Percentiles rank a stretch among this genome's conserved stretches.
These are phyloP conservation scores for Yarrowia galli DNA, from an alignment of 1,139 yeast genomes.

Conservation along the genomic window DNA sequence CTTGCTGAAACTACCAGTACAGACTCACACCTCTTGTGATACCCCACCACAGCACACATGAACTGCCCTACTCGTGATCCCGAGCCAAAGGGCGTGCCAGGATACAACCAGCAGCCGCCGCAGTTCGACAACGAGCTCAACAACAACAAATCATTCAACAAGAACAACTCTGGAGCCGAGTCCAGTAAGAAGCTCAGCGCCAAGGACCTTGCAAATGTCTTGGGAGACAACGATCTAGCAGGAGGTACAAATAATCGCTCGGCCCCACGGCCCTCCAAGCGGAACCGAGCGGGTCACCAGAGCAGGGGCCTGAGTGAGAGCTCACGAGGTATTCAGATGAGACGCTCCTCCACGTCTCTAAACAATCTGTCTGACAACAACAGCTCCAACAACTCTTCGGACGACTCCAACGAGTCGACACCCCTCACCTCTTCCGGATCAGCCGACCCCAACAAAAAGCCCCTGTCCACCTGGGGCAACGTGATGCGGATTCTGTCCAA, in stretches of 20 bases:
- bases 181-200: slow-evolving; percentile 26
- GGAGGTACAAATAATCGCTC: slow-evolving; percentile 14
- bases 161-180: slow-evolving; percentile 11
- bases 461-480: slow-evolving; percentile 33
- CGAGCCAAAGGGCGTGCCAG: slow-evolving; percentile 38
- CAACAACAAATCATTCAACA: slow-evolving; percentile 33
- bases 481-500: slow-evolving; percentile 50
- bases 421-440: slow-evolving; percentile 33
- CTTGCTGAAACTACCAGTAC: not conserved
- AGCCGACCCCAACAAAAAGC: slow-evolving; percentile 14
- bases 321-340: slow-evolving; percentile 20
- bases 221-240: slow-evolving; percentile 24
- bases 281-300: slow-evolving; percentile 13
- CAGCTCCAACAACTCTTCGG: not conserved
- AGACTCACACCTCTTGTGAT: not conserved
- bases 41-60: slow-evolving; percentile 8
- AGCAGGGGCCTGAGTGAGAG: slow-evolving; percentile 23
- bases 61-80: slow-evolving; percentile 39
- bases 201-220: slow-evolving; percentile 22
- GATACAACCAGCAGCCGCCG: slow-evolving; percentile 38
- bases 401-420: slow-evolving; percentile 32
- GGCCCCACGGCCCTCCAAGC: slow-evolving; percentile 2
- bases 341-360: slow-evolving; percentile 19
- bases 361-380: not conserved
- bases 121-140: slow-evolving; percentile 33